Evolutionary conservation across 225 moss, liverwort and hornwort genomes (phyloP).

Genomic region (Marchantia polymorpha): DNA sequence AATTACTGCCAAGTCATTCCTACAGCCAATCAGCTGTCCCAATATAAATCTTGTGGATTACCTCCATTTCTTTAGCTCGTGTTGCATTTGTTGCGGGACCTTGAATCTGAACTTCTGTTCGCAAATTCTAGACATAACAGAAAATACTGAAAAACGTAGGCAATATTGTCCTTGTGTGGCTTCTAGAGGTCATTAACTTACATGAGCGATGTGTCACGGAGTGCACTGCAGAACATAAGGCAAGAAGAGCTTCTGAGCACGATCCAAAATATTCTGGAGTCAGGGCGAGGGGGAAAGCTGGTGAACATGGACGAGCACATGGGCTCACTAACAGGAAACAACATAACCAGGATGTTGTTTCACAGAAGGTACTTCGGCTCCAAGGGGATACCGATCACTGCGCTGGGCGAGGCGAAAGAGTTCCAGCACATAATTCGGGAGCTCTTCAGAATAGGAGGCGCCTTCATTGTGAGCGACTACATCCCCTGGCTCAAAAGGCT

Average conservation of each 20-base stretch:
- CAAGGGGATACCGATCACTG: too few relatives aligned
- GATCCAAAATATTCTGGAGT: constrained; percentile 6
- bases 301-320: constrained; percentile 8
- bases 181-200: too few relatives aligned
- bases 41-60: too few relatives aligned
- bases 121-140: too few relatives aligned
- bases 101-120: too few relatives aligned
- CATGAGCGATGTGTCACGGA: too few relatives aligned
- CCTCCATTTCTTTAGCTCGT: too few relatives aligned
- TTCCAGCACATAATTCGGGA: neutral
- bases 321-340: neutral
- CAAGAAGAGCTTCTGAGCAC: constrained; percentile 14
- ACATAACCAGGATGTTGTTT: constrained; percentile 18
- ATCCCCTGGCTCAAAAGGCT: neutral
- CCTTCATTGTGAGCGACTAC: neutral
- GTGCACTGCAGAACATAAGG: constrained; percentile 12
- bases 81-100: too few relatives aligned
- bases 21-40: too few relatives aligned
- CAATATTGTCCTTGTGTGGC: too few relatives aligned
- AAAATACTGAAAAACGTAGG: too few relatives aligned
- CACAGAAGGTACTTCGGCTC: constrained; percentile 8
- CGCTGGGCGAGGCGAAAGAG: neutral
- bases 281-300: neutral
- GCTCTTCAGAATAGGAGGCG: neutral
- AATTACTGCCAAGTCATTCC: too few relatives aligned